A percentile compares a stretch with the other conserved stretches of the same genome.
Conservation (phyloP, 768 basidiomycete species). For the Chalciporus pseudorubinellus region DNA sequence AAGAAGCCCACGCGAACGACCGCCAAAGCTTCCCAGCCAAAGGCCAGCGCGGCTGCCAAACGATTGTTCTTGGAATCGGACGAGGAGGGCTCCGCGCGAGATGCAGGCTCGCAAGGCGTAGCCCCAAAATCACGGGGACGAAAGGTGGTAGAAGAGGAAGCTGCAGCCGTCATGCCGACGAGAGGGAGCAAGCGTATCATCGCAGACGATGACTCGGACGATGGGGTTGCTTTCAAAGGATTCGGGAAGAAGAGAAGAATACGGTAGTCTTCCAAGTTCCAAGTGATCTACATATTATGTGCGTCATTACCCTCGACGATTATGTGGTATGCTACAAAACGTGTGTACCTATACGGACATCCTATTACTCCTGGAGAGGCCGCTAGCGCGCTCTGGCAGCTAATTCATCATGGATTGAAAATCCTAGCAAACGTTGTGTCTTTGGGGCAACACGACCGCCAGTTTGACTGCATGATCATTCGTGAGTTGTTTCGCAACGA, state of each 20-base stretch:
- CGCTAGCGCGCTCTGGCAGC: constrained; percentile 11
- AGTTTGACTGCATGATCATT: constrained; percentile 57
- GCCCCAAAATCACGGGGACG: constrained; percentile 1
- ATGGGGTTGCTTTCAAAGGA: constrained; percentile 68
- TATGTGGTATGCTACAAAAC: not conserved
- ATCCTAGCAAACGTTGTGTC: constrained; percentile 79
- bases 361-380: not conserved
- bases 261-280: constrained; percentile 1
- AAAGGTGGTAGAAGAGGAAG: constrained; percentile 2
- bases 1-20: constrained; percentile 15
- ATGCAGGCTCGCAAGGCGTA: not conserved
- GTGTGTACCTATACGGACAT: not conserved
- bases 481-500: not conserved
- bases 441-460: constrained; percentile 89
- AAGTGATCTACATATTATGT: not conserved
- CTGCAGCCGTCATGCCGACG: constrained; percentile 5
- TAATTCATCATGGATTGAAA: constrained; percentile 79
- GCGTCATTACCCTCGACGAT: not conserved
- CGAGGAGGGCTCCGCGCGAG: constrained; percentile 33
- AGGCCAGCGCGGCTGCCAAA: constrained; percentile 25
- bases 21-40: constrained; percentile 27
- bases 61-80: constrained; percentile 55
- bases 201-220: constrained; percentile 68
- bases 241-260: constrained; percentile 39
- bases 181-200: constrained; percentile 34